Conservation (phyloP, 306 rosid genomes). For the Glycyrrhiza uralensis region DNA sequence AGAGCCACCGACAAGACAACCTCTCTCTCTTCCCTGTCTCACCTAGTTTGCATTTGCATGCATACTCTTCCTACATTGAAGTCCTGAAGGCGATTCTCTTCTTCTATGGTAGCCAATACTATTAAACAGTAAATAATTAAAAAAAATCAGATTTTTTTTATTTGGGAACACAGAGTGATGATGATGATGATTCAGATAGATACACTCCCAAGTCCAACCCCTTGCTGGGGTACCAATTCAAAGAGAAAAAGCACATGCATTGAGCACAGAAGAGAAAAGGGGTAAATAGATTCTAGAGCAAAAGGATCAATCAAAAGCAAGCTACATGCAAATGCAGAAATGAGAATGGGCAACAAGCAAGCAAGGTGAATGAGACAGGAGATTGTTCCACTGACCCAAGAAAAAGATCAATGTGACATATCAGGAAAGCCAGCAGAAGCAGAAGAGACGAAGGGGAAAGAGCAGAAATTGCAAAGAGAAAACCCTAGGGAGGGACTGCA, state of each 20-base stretch:
- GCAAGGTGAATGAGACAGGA: not conserved
- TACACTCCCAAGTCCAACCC: no score
- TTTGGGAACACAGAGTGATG: not conserved
- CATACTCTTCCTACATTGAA: conserved; percentile 17
- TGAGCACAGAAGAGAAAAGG: not conserved
- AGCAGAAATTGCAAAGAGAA: conserved; percentile 12
- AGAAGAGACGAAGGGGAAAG: not conserved
- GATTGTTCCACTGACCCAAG: not conserved
- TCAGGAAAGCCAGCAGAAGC: not conserved
- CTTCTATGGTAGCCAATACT: not conserved
- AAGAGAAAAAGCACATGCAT: conserved; percentile 1
- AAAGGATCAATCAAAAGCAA: conserved; percentile 11
- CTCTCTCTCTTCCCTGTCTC: not conserved
- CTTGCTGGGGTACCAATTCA: not conserved
- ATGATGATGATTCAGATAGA: not conserved
- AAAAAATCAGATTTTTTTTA: not conserved
- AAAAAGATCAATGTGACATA: conserved; percentile 13
- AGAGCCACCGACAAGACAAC: conserved; percentile 24
- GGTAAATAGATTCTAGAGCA: not conserved
- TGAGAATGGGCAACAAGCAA: not conserved
- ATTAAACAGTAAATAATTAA: not conserved
- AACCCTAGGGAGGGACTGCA: conserved; percentile 28
- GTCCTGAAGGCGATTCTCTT: not conserved
- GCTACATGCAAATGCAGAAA: conserved; percentile 17
- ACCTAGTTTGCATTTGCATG: conserved; percentile 3